phyloP scores from a whole-genome alignment of 2,329 filamentous ascomycete genomes.

The Ceratocystis eucalypticola region DNA sequence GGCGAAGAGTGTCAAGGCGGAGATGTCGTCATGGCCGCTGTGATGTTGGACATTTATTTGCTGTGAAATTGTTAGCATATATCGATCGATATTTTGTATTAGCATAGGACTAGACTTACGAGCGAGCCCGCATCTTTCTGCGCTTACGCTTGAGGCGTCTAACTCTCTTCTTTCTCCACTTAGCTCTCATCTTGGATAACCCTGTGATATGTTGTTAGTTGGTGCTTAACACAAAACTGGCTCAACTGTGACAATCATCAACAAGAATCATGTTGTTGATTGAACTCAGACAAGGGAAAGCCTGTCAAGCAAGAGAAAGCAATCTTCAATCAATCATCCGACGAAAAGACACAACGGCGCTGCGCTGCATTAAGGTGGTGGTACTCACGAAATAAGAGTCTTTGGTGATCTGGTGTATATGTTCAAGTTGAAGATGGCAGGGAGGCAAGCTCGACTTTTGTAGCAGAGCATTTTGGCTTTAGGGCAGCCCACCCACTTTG shows the following conservation, averaged over 20 bases:
- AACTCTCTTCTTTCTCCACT: conserved; percentile 99
- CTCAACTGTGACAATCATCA: background rate
- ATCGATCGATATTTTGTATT: background rate
- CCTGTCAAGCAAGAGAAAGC: background rate
- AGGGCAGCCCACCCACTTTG: conserved; percentile 19
- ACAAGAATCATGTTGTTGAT: background rate
- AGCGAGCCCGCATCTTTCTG: conserved; percentile 98
- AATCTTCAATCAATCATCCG: background rate
- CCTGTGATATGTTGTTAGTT: conserved; percentile 24
- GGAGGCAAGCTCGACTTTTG: conserved; percentile 16
- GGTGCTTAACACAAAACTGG: background rate
- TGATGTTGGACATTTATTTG: conserved; percentile 54
- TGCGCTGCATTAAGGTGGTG: background rate
- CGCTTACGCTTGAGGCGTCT: conserved; percentile 99
- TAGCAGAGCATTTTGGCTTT: conserved; percentile 19
- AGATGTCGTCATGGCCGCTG: conserved; percentile 41
- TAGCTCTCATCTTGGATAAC: conserved; percentile 66
- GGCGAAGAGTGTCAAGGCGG: conserved; percentile 16
- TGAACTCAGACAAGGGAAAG: background rate
- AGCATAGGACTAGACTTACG: conserved; percentile 47
- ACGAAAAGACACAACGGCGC: background rate
- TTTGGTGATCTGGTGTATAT: conserved; percentile 17
- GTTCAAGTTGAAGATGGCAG: conserved; percentile 8
- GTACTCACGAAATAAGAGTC: conserved; percentile 20
- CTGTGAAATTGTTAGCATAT: conserved; percentile 27